Evolutionary conservation across 2,329 filamentous ascomycete genomes (phyloP), one percentile per base, ranked within the genome.

Genomic region (Lithohypha guttulata): DNA sequence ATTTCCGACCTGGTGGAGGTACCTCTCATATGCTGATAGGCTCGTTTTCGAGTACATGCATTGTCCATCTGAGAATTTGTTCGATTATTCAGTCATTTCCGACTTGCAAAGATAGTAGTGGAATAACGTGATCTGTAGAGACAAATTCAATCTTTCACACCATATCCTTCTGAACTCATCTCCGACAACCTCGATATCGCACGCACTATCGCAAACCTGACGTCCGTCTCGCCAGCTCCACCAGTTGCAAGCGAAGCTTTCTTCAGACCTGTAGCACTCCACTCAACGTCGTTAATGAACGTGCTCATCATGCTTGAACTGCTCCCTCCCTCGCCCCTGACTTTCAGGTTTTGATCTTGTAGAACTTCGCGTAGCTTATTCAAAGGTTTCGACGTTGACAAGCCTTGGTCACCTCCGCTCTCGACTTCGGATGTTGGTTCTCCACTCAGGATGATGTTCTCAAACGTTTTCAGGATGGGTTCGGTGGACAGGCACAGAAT

Each of bases 271-370:
- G 33, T 35, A 8, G 33, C 33, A 15, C 33, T 35, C 33, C 33
- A 35, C 17, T 35, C 33, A 5, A 35, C 22, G 10, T 35, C 33
- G 7, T 19, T 19, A 15, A 35, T 35, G 14, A 35, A 35, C 22
- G 33, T 35, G 13, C 33, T 35, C 33, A 35, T 35, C 33, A 35
- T 35, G 13, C 33, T 35, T 9, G 33, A 35, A 15, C 33, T 35
- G 17, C 33, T 35, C 17, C 33, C 33, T 5, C 33, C 33, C 14
- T 35, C 33, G 4, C 13, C 22, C 33, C 17, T 22, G 9, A 35
- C 33, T 11, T 7, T 35, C n/a, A 35, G 18, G 22, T 35, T 19
- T 23, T 26, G 19, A 9, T 33, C 30, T 15, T 18, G 30, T 9
- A 33, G 30, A 7, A 18, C 19, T 21, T 33, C 19, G 20, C 30